phyloP scores from a whole-genome alignment of 2,329 filamentous ascomycete species.

The Aspergillus japonicus region DNA sequence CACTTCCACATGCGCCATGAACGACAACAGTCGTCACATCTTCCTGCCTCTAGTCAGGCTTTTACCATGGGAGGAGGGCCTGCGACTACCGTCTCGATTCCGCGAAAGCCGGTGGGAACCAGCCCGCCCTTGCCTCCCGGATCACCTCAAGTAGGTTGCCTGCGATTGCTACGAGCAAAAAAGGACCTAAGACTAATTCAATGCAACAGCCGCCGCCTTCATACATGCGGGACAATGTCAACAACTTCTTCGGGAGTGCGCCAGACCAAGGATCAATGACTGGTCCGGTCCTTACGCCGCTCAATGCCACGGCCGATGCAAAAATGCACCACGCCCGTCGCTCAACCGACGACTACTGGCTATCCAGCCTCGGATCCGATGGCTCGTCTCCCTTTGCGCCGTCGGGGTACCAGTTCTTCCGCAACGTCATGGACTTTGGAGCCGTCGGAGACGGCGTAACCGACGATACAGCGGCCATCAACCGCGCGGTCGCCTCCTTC shows the following conservation, averaged over 20 bases:
- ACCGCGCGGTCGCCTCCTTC: conserved; percentile 67
- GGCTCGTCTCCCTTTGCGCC: not conserved
- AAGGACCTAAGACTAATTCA: too few species aligned
- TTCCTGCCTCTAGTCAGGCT: too few species aligned
- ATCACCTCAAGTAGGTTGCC: not conserved
- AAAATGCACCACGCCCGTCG: not conserved
- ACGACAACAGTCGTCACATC: not conserved
- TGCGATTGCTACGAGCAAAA: not conserved
- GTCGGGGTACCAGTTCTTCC: conserved; percentile 55
- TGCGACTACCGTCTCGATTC: not conserved
- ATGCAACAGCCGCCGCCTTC: not conserved
- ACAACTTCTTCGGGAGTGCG: not conserved
- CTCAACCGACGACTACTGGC: not conserved
- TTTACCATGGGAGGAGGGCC: not conserved
- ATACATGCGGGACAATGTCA: not conserved
- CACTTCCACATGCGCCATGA: not conserved
- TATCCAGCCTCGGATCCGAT: not conserved
- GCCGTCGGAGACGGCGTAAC: conserved; percentile 61
- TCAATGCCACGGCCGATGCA: not conserved
- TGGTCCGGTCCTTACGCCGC: not conserved
- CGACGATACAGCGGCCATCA: conserved; percentile 80
- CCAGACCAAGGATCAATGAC: not conserved
- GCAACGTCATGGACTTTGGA: conserved; percentile 64
- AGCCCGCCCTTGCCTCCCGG: not conserved
- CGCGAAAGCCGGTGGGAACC: not conserved